Conservation (phyloP, 2,329 filamentous ascomycete species). For the Arachnopeziza araneosa region DNA sequence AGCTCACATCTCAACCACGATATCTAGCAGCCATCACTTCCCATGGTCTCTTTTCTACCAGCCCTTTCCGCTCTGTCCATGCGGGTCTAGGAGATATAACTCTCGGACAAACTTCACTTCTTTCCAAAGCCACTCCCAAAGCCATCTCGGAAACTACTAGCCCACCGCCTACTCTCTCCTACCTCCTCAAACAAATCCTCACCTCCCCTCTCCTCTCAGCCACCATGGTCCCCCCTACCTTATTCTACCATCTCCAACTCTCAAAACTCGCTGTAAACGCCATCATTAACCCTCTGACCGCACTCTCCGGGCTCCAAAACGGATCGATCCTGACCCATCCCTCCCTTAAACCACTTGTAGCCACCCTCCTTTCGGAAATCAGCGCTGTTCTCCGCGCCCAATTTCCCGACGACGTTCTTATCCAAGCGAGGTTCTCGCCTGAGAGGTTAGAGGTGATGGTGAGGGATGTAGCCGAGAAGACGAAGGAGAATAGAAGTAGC, state of each 20-base stretch:
- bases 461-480: slow-evolving; percentile 41
- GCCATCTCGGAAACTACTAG: slow-evolving; percentile 6
- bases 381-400: slow-evolving; percentile 59
- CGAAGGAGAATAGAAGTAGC: slow-evolving; percentile 50
- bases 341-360: slow-evolving; percentile 54
- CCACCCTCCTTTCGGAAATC: slow-evolving; percentile 67
- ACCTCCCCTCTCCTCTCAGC: slow-evolving; percentile 40
- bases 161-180: slow-evolving; percentile 8
- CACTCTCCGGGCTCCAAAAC: slow-evolving; percentile 70
- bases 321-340: slow-evolving; percentile 63
- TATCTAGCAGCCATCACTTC: slow-evolving; percentile 65
- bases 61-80: slow-evolving; percentile 47
- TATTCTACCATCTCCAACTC: slow-evolving; percentile 61
- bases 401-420: slow-evolving; percentile 11
- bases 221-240: slow-evolving; percentile 34
- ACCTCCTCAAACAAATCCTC: slow-evolving; percentile 33
- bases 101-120: slow-evolving; percentile 39
- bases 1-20: slow-evolving; percentile 49
- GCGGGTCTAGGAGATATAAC: slow-evolving; percentile 44
- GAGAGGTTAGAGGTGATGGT: slow-evolving; percentile 28
- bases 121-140: not conserved
- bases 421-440: slow-evolving; percentile 2
- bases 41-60: slow-evolving; percentile 49
- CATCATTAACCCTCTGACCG: slow-evolving; percentile 80
- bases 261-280: slow-evolving; percentile 81